These are phyloP conservation scores for Pharus latifolius DNA, from an alignment of 176 grass and related monocot genomes.

Conservation along the genomic window DNA sequence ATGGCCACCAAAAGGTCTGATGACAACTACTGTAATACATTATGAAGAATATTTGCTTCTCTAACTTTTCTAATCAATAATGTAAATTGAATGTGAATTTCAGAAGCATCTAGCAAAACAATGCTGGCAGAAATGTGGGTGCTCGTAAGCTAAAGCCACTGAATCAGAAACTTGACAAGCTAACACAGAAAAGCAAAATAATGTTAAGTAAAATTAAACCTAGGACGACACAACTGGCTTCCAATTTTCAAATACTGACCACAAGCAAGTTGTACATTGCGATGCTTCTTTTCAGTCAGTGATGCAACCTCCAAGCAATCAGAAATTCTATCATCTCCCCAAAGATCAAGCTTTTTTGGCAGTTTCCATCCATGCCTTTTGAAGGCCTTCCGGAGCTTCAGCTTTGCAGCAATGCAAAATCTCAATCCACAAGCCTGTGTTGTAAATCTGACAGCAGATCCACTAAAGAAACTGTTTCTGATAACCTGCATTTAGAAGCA, in stretches of 20 bases:
- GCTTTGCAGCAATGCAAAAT: conserved; percentile 39
- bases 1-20: background rate
- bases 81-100: background rate
- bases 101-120: background rate
- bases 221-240: background rate
- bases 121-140: background rate
- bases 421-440: conserved; percentile 23
- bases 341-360: conserved; percentile 27
- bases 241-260: conserved; percentile 12
- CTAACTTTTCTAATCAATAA: background rate
- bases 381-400: conserved; percentile 30
- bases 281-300: background rate
- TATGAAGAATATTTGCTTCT: background rate
- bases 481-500: conserved; percentile 31
- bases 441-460: conserved; percentile 13
- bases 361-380: conserved; percentile 39
- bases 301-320: conserved; percentile 12
- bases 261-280: background rate
- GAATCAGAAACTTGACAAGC: background rate
- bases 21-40: background rate
- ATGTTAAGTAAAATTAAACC: background rate
- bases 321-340: conserved; percentile 11
- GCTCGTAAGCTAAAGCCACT: background rate
- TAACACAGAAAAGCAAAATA: background rate
- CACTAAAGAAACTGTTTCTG: background rate